Percentiles rank a stretch among this genome's conserved stretches.
Evolutionary conservation across 2,329 filamentous ascomycete species (phyloP).

Genomic region (Sclerotinia spermophila): DNA sequence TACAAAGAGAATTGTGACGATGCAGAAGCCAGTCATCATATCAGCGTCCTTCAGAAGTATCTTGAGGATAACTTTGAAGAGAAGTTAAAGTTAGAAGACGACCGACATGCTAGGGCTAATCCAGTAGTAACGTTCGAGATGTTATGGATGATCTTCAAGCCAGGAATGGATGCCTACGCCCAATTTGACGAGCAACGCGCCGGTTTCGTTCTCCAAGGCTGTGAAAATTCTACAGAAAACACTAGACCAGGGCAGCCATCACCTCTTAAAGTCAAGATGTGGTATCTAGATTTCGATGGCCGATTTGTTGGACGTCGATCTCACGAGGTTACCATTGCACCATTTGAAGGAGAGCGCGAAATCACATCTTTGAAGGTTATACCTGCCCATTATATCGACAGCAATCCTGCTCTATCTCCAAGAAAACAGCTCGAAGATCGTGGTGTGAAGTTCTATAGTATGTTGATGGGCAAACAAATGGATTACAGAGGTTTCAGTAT

Average conservation of each 20-base stretch:
- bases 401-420: constrained; percentile 22
- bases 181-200: constrained; percentile 25
- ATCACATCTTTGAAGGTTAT: constrained; percentile 33
- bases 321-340: constrained; percentile 29
- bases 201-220: constrained; percentile 26
- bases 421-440: constrained; percentile 25
- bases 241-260: constrained; percentile 22
- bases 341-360: constrained; percentile 33
- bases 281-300: constrained; percentile 36
- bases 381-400: constrained; percentile 27
- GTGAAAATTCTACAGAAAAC: constrained; percentile 16
- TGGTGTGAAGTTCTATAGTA: constrained; percentile 30
- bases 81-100: constrained; percentile 26
- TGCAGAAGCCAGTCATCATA: constrained; percentile 26
- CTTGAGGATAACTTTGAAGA: constrained; percentile 28
- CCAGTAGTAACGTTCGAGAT: constrained; percentile 30
- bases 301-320: constrained; percentile 28
- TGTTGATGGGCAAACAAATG: constrained; percentile 29
- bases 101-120: constrained; percentile 20
- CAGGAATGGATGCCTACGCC: constrained; percentile 28
- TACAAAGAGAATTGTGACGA: constrained; percentile 27
- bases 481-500: constrained; percentile 30
- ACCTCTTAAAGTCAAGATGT: constrained; percentile 29
- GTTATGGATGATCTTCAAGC: constrained; percentile 31
- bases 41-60: constrained; percentile 25